Base-by-base conservation (phyloP, 371 early-diverging fungal species). In the Mucor saturninus region DNA sequence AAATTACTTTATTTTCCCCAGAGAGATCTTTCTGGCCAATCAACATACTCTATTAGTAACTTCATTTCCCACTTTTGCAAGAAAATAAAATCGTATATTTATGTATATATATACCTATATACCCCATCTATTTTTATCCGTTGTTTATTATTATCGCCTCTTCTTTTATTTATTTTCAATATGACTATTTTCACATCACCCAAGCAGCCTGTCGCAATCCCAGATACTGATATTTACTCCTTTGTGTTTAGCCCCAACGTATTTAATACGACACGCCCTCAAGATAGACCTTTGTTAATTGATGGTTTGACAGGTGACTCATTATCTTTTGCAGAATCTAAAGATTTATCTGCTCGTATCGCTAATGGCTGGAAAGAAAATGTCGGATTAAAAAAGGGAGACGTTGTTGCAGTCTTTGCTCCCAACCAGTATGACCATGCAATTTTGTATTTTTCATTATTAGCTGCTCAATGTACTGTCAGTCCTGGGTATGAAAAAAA, bases 341-440 rank as follows among this genome's bases (percentile, higher is more conserved):
- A 62, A 74, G 85, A 58, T 61, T 83, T 13, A 76, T 77, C 4
- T 70, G 91, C 42, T 70, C 83, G 57, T 73, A 72, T 54, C 84
- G 71, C 67, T 14, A 46, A 30, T 39, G 71, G 67, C 0, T 71
- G 71, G 71, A 56, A 62, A 59, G 69, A 80, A 62, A 73, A 85
- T 54, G 71, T 86, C 3, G 83, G 83, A 0, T 76, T 94, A 29
- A 77, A 85, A 51, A 79, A 80, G 42, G 88, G 91, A 40, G 89
- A 93, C 62, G 88, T 89, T 0, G 81, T 92, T 26, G 92, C 87
- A 30, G 74, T 91, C 10, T 88, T 87, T 61, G 77, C 91, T 10
- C 91, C 90, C 30, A 95, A 94, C 45, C 77, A 80, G 46, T 68
- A 67, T 35, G 74, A 80, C 54, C 80, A 80, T 61, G 64, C 62